Evolutionary conservation across 306 rosid genomes (phyloP).

Genomic region (Vigna trinervia): DNA sequence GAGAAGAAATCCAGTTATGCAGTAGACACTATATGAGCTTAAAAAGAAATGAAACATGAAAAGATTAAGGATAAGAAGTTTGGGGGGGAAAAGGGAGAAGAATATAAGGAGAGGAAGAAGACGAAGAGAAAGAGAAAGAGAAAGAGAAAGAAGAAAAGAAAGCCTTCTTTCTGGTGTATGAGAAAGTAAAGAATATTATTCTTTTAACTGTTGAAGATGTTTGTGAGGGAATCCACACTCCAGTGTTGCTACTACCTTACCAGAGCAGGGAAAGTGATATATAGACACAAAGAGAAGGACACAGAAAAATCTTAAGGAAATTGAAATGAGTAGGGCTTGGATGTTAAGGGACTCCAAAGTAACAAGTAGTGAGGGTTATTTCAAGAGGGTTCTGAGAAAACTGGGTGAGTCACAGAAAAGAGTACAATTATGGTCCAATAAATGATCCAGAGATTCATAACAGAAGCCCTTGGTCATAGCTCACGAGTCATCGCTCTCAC

Average conservation of each 20-base stretch:
- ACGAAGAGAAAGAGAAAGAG: neutral
- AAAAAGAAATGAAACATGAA: neutral
- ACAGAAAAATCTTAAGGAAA: slow-evolving; percentile 19
- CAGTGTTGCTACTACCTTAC: slow-evolving; percentile 1
- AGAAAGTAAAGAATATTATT: slow-evolving; percentile 3
- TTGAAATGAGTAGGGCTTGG: neutral
- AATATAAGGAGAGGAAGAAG: neutral
- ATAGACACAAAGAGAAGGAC: slow-evolving; percentile 1
- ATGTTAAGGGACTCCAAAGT: slow-evolving; percentile 18
- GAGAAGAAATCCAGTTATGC: neutral
- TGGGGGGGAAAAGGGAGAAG: neutral
- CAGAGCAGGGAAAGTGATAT: slow-evolving; percentile 3
- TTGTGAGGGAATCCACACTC: slow-evolving; percentile 25
- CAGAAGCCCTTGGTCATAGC: slow-evolving; percentile 49
- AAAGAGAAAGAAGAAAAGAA: neutral
- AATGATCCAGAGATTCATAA: slow-evolving; percentile 63
- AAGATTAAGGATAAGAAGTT: neutral
- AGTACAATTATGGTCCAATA: slow-evolving; percentile 44
- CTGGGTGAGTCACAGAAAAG: slow-evolving; percentile 14
- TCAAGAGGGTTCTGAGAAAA: slow-evolving; percentile 45
- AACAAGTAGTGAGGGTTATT: slow-evolving; percentile 44
- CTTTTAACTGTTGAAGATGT: slow-evolving; percentile 30
- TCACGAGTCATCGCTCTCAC: slow-evolving; percentile 54
- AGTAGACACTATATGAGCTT: neutral
- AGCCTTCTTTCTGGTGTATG: neutral